Evolutionary conservation across 768 basidiomycete species (phyloP).

Genomic region (Suillus variegatus): DNA sequence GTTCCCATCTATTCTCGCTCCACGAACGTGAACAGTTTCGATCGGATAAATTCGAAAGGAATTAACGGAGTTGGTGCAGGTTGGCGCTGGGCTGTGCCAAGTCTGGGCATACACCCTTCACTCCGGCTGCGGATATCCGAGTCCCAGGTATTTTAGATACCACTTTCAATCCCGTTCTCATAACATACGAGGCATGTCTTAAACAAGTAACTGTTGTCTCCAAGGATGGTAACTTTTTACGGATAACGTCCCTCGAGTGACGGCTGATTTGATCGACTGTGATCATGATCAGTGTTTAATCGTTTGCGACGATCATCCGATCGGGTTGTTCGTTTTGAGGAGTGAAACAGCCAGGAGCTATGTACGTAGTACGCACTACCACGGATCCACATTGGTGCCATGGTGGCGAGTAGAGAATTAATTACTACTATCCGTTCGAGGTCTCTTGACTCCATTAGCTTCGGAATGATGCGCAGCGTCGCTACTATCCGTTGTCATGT

Average conservation of each 20-base stretch:
- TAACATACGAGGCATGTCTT: conserved; percentile 4
- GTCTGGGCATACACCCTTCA: conserved; percentile 1
- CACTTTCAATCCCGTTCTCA: conserved; percentile 2
- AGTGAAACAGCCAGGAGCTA: neutral
- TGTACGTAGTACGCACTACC: neutral
- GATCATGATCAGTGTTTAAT: conserved; percentile 36
- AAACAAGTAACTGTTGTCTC: conserved; percentile 8
- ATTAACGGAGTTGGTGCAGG: conserved; percentile 3
- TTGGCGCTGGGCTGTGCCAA: conserved; percentile 4
- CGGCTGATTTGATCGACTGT: conserved; percentile 29
- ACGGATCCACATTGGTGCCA: neutral
- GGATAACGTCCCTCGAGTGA: conserved; percentile 20
- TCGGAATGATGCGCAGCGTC: conserved; percentile 8
- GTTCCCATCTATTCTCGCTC: conserved; percentile 3
- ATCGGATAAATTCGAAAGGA: conserved; percentile 1
- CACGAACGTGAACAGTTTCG: neutral
- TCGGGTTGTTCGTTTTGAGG: conserved; percentile 8
- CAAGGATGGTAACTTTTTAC: conserved; percentile 15
- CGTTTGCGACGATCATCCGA: conserved; percentile 15
- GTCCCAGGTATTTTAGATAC: neutral
- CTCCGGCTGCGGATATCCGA: conserved; percentile 8
- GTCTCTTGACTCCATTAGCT: conserved; percentile 21
- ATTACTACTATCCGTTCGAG: conserved; percentile 24
- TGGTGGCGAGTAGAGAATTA: neutral
- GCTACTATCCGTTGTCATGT: conserved; percentile 38